A percentile compares a stretch with the other conserved stretches of the same genome.
phyloP scores from a whole-genome alignment of 805 yeast species.

The Pichia sporocuriosa region DNA sequence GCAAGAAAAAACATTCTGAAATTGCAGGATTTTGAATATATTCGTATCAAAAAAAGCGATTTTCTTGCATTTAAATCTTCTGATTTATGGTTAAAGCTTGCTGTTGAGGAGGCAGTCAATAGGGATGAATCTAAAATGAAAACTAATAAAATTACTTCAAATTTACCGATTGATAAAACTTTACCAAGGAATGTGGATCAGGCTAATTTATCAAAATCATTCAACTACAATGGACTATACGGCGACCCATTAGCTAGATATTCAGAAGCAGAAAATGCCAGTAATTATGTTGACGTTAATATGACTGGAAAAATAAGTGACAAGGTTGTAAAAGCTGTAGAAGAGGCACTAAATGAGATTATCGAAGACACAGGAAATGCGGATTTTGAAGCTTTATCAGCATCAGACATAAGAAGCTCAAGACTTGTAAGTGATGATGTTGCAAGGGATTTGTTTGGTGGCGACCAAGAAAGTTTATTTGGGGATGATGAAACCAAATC shows the following conservation, averaged over 20 bases:
- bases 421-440: constrained; percentile 25
- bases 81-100: constrained; percentile 43
- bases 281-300: constrained; percentile 27
- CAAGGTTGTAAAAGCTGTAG: constrained; percentile 52
- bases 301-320: constrained; percentile 33
- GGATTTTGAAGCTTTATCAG: not conserved
- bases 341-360: constrained; percentile 59
- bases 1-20: constrained; percentile 57
- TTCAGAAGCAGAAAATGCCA: constrained; percentile 20
- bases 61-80: constrained; percentile 58
- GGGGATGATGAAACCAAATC: constrained; percentile 4
- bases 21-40: constrained; percentile 48
- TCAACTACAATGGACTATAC: not conserved
- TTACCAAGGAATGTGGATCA: too few relatives aligned
- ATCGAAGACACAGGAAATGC: constrained; percentile 31
- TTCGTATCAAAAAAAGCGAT: constrained; percentile 44
- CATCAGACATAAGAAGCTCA: constrained; percentile 15
- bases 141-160: not conserved
- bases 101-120: constrained; percentile 34
- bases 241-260: constrained; percentile 30
- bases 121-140: not conserved
- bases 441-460: constrained; percentile 30
- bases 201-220: too few relatives aligned
- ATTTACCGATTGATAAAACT: not conserved
- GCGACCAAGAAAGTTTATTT: constrained; percentile 17